Evolutionary conservation across 2,329 filamentous ascomycete genomes (phyloP).

Genomic region (Pyrenophora teres): DNA sequence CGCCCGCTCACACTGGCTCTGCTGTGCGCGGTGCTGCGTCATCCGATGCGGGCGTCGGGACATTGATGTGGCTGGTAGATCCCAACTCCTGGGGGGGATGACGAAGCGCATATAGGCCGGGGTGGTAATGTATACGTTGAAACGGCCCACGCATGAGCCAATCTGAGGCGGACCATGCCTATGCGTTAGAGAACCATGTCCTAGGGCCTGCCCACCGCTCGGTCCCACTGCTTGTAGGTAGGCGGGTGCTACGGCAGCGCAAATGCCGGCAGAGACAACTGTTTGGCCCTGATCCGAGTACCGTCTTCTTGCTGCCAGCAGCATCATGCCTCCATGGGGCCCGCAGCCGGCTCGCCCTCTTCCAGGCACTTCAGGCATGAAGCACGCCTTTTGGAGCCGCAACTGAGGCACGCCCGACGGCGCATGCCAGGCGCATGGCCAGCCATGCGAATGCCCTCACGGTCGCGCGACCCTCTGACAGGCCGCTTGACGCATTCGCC

Average conservation of each 20-base stretch:
- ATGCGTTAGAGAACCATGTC: slow-evolving; percentile 44
- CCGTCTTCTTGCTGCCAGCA: slow-evolving; percentile 19
- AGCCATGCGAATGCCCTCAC: slow-evolving; percentile 4
- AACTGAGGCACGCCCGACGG: slow-evolving; percentile 28
- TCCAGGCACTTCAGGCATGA: slow-evolving; percentile 31
- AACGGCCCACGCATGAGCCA: slow-evolving; percentile 49
- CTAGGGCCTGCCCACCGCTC: slow-evolving; percentile 30
- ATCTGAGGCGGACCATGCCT: slow-evolving; percentile 44
- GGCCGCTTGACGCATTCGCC: slow-evolving; percentile 13
- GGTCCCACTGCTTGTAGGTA: slow-evolving; percentile 35
- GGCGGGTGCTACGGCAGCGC: slow-evolving; percentile 46
- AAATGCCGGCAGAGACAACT: slow-evolving; percentile 42
- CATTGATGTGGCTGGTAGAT: slow-evolving; percentile 46
- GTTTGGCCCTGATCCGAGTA: slow-evolving; percentile 37
- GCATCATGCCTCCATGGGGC: slow-evolving; percentile 31
- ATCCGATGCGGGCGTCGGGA: slow-evolving; percentile 32
- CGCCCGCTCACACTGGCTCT: slow-evolving; percentile 25
- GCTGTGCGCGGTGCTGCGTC: slow-evolving; percentile 38
- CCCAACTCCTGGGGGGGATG: slow-evolving; percentile 38
- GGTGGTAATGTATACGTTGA: slow-evolving; percentile 44
- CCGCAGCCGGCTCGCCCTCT: slow-evolving; percentile 30
- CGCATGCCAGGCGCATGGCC: slow-evolving; percentile 19
- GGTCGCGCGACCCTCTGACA: slow-evolving; percentile 1
- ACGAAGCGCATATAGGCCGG: slow-evolving; percentile 47
- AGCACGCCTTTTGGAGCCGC: slow-evolving; percentile 10